These are phyloP conservation scores for Artemisia tridentata DNA, from an alignment of 129 eudicot species.

Conservation along the genomic window DNA sequence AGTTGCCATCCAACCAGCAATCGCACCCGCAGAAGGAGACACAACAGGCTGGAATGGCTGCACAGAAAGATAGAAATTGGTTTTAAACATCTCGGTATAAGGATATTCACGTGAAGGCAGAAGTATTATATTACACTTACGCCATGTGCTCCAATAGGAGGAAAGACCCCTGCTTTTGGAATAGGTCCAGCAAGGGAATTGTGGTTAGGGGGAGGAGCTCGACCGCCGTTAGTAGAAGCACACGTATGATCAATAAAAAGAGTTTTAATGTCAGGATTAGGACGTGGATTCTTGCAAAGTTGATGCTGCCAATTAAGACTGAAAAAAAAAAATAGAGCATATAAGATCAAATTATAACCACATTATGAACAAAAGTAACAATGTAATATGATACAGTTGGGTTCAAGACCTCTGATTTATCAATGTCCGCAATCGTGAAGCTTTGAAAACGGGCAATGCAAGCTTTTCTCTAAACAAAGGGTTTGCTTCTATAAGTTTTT, in stretches of 20 bases:
- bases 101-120: neutral
- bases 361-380: neutral
- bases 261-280: constrained; percentile 87
- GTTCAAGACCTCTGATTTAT: constrained; percentile 72
- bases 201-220: constrained; percentile 64
- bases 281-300: constrained; percentile 89
- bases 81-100: constrained; percentile 3
- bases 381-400: constrained; percentile 12
- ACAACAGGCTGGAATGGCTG: constrained; percentile 88
- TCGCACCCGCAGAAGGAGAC: constrained; percentile 76
- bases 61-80: neutral
- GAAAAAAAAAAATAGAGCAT: constrained; percentile 27
- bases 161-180: constrained; percentile 76
- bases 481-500: constrained; percentile 87
- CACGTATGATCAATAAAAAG: constrained; percentile 79
- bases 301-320: constrained; percentile 98
- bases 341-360: neutral
- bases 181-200: constrained; percentile 59
- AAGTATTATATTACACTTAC: constrained; percentile 47
- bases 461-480: constrained; percentile 87
- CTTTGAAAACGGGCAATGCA: constrained; percentile 61
- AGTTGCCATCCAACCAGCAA: constrained; percentile 89
- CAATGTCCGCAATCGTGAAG: constrained; percentile 76
- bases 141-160: constrained; percentile 79
- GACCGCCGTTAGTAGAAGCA: constrained; percentile 67